These are phyloP conservation scores for Trichoderma breve DNA, from an alignment of 2,329 filamentous ascomycete species.

Conservation along the genomic window DNA sequence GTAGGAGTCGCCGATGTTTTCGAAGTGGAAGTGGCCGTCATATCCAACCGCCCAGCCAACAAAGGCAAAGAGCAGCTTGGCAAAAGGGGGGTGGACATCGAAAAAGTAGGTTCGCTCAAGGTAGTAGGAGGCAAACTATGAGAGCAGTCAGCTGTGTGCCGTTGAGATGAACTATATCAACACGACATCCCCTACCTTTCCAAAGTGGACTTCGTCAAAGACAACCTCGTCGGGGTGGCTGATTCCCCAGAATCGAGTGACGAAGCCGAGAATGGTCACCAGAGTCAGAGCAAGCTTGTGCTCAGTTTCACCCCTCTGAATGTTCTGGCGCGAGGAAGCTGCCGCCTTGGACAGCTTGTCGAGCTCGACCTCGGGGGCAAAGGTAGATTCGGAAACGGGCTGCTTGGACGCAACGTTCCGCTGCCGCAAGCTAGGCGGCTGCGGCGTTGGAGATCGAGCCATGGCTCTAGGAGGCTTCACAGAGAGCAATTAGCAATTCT, in stretches of 20 bases:
- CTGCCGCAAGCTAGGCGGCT: constrained; percentile 53
- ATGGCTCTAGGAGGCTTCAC: constrained; percentile 35
- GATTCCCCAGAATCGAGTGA: constrained; percentile 95
- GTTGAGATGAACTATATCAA: neutral
- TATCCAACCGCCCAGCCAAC: constrained; percentile 98
- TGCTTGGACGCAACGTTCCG: constrained; percentile 55
- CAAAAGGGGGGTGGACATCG: constrained; percentile 97
- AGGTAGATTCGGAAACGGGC: constrained; percentile 35
- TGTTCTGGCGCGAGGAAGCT: constrained; percentile 29
- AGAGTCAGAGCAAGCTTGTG: constrained; percentile 76
- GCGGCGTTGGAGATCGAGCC: constrained; percentile 50
- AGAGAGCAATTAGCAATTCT: constrained; percentile 1
- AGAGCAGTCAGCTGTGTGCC: neutral
- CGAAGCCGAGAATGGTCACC: constrained; percentile 79
- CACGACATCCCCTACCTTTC: constrained; percentile 71
- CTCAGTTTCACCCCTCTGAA: constrained; percentile 66
- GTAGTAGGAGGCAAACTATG: constrained; percentile 73
- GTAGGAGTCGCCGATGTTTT: constrained; percentile 99
- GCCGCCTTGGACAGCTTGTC: constrained; percentile 48
- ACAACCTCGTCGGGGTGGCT: constrained; percentile 94
- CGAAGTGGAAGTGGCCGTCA: constrained; percentile 95
- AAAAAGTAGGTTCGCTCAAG: constrained; percentile 98
- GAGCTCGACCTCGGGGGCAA: constrained; percentile 46
- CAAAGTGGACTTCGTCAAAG: constrained; percentile 98
- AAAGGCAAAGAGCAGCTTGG: constrained; percentile 94